Evolutionary conservation across 495 filamentous ascomycete species (phyloP).

Genomic region (Neurospora sp.): DNA sequence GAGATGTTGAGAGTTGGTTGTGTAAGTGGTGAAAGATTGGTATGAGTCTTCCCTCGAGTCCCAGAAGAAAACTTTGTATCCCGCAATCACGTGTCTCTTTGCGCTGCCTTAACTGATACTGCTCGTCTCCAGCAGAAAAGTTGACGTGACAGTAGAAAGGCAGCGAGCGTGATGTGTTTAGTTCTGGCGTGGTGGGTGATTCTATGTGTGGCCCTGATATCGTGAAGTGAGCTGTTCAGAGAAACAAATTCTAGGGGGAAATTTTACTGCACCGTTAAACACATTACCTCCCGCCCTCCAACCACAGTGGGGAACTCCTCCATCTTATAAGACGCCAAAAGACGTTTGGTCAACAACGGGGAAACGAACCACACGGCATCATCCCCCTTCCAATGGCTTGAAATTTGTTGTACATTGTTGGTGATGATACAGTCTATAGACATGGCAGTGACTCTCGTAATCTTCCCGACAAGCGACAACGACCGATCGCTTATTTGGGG

Average conservation of each 20-base stretch:
- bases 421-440: constrained; percentile 18
- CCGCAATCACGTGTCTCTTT: not conserved
- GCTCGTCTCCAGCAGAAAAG: not conserved
- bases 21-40: not conserved
- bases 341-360: not conserved
- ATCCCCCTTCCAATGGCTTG: not conserved
- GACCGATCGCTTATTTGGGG: constrained; percentile 47
- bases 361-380: not conserved
- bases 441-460: not conserved
- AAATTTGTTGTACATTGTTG: constrained; percentile 13
- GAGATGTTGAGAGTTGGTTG: not conserved
- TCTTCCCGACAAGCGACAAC: not conserved
- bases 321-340: not conserved
- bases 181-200: not conserved
- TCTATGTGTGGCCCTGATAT: not conserved
- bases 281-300: not conserved
- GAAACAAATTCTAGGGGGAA: not conserved
- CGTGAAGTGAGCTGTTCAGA: not conserved
- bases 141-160: not conserved
- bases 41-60: not conserved
- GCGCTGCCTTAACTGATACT: not conserved
- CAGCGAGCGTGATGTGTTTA: not conserved
- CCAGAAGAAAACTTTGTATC: not conserved
- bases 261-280: not conserved
- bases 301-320: not conserved